Evolutionary conservation across 768 basidiomycete species (phyloP), one percentile per base, ranked within the genome.

Genomic region (Lentinula lateritia): DNA sequence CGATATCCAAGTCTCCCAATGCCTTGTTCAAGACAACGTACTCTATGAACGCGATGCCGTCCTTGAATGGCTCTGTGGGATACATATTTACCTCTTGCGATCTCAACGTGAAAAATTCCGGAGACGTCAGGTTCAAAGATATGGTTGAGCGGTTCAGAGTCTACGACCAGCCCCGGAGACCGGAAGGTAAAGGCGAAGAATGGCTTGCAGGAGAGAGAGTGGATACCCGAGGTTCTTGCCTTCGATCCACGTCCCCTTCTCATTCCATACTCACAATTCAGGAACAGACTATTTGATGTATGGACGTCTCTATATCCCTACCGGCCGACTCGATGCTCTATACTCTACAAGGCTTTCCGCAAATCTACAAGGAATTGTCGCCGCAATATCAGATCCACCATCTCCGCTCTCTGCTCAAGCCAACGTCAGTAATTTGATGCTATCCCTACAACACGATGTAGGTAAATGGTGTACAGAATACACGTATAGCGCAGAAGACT

Each of bases 391-490:
- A 4, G 88, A 93, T 62, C 88, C 89, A 0, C 80, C 82, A n/a
- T 78, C 84, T 65, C 59, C 74, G 67, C 75, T 73, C 63, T 75
- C 70, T 64, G 67, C 76, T 38, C 79, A 81, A 50, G 74, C 78
- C 53, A 79, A 82, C 65, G 75, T 78, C 62, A 90, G 83, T 69
- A 91, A 91, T 64, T 70, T 86, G 69, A 88, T 97, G 83, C 72
- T 98, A 67, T 92, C 84, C 64, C 73, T 98, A 39, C 94, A 96
- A 72, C 95, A 97, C 68, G 94, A 97, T 69, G 84, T 90, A 8
- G 96, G 95, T 3, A 86, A 90, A 66, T 95, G 90, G 87, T 92
- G 92, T 65, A 88, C 90, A 2, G 96, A 98, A 72, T 98, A 96
- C 66, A 91, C 90, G 2, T 98, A 90, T 80, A 95, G 93, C 65